phyloP scores from a whole-genome alignment of 805 yeast genomes.

The Torulaspora indica region DNA sequence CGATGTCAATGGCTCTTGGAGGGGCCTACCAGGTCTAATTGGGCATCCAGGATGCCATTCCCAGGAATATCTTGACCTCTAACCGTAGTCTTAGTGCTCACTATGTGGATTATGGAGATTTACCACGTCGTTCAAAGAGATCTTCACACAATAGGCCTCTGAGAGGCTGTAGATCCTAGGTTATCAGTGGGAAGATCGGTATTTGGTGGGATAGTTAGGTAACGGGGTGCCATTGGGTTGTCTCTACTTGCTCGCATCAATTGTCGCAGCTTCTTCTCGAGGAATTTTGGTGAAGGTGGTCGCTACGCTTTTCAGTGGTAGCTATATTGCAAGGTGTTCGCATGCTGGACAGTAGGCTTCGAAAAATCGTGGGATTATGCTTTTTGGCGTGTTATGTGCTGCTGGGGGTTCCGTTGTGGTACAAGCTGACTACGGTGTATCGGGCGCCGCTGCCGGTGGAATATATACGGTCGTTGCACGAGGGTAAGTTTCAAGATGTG shows the following conservation, averaged over 20 bases:
- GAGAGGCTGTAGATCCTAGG: too few species aligned
- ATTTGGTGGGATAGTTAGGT: not conserved
- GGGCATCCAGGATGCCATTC: too few species aligned
- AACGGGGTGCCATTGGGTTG: not conserved
- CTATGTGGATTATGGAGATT: too few species aligned
- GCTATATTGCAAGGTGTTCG: not conserved
- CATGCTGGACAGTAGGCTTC: constrained; percentile 13
- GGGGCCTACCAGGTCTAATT: too few species aligned
- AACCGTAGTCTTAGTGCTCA: too few species aligned
- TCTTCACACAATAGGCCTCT: too few species aligned
- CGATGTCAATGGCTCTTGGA: too few species aligned
- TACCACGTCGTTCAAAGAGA: too few species aligned
- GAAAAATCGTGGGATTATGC: constrained; percentile 23
- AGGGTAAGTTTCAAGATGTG: constrained; percentile 42
- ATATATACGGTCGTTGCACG: constrained; percentile 36
- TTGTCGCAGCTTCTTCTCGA: not conserved
- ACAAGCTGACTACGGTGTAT: constrained; percentile 39
- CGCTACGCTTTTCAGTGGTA: not conserved
- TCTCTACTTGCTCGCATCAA: not conserved
- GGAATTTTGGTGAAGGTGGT: not conserved
- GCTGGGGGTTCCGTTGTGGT: constrained; percentile 43
- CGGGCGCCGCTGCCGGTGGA: constrained; percentile 40
- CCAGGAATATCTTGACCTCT: too few species aligned
- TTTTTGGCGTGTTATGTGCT: constrained; percentile 31
- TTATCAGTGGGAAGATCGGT: not conserved